Evolutionary conservation across 179 eudicot genomes (phyloP), one percentile per base, ranked within the genome.

Genomic region (Heliamphora pulchella): DNA sequence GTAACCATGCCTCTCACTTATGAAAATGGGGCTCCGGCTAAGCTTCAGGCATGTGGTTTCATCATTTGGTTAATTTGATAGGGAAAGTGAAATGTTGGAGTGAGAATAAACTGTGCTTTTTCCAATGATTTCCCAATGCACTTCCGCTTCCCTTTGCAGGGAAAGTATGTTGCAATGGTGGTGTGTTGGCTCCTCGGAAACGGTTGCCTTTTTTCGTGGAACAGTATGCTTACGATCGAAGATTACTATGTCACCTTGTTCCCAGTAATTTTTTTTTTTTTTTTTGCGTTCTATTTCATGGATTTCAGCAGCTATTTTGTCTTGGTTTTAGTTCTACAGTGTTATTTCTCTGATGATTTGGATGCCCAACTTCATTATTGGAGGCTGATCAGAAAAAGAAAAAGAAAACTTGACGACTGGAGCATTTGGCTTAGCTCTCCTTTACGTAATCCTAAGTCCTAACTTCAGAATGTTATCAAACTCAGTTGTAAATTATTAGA

Each of bases 171-270:
- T 20, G 91, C 90, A 53, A 66, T 82, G 31, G 67, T 79, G 13
- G 85, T 89, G 4, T 89, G 90, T 74, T 89, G 88, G 88, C 81
- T 89, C 74, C 87, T 89, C 3, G 90, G 91, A 43, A 82, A 80
- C 43, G 91, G 90, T 5, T 89, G 88, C 75, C 85, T 89, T 55
- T 84, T 89, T 70, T 67, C 88, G 0, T 87, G 91, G 91, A 85
- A 89, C 72, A 89, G 91, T 82, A 84, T 89, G 90, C 80, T 89
- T 13, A 87, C 87, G 2, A 87, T 89, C 8, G 85, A 78, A 75
- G 91, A 89, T 75, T 89, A 87, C 84, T 86, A 85, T 71, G 68
- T 4, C 8, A 48, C 73, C 78, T 75, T 89, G 72, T 87, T 89
- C 73, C 91, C 90, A 76, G 91, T 87, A 76, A 76, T 77, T 59